A percentile compares a stretch with the other conserved stretches of the same genome.
phyloP scores from a whole-genome alignment of 2,329 filamentous ascomycete genomes.

The Xylaria sp. region DNA sequence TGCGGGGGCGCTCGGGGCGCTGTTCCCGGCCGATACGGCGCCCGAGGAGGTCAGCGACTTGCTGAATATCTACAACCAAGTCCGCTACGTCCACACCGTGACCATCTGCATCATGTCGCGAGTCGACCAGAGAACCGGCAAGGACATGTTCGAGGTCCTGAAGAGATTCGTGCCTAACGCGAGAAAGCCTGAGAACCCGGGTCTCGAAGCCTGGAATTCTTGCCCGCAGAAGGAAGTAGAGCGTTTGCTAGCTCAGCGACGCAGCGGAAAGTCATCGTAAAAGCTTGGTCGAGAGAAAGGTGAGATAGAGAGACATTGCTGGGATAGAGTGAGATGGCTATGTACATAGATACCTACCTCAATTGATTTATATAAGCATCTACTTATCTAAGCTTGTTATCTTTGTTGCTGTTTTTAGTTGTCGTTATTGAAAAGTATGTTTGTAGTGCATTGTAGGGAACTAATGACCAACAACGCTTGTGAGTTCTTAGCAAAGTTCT shows the following conservation, averaged over 20 bases:
- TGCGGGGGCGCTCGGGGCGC: slow-evolving; percentile 27
- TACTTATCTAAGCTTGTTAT: too few species aligned
- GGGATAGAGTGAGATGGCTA: neutral
- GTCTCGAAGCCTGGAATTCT: slow-evolving; percentile 12
- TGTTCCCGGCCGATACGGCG: slow-evolving; percentile 26
- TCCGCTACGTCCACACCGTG: slow-evolving; percentile 32
- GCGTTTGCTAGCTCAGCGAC: slow-evolving; percentile 22
- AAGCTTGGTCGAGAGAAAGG: neutral
- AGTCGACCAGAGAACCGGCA: slow-evolving; percentile 1
- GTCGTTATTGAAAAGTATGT: too few species aligned
- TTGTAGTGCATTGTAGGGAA: too few species aligned
- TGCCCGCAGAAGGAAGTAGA: slow-evolving; percentile 24
- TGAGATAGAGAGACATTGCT: neutral
- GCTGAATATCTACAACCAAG: slow-evolving; percentile 33
- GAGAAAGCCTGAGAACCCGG: neutral
- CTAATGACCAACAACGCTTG: too few species aligned
- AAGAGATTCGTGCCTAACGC: slow-evolving; percentile 28
- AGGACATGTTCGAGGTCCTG: slow-evolving; percentile 6
- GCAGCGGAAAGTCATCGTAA: slow-evolving; percentile 4
- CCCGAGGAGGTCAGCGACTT: slow-evolving; percentile 27
- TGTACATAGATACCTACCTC: neutral
- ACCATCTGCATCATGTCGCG: slow-evolving; percentile 28
- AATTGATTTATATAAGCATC: neutral
- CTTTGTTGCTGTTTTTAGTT: too few species aligned
- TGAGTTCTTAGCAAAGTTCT: neutral